Evolutionary conservation across 2,329 filamentous ascomycete species (phyloP).

Genomic region (Fusarium sp.): DNA sequence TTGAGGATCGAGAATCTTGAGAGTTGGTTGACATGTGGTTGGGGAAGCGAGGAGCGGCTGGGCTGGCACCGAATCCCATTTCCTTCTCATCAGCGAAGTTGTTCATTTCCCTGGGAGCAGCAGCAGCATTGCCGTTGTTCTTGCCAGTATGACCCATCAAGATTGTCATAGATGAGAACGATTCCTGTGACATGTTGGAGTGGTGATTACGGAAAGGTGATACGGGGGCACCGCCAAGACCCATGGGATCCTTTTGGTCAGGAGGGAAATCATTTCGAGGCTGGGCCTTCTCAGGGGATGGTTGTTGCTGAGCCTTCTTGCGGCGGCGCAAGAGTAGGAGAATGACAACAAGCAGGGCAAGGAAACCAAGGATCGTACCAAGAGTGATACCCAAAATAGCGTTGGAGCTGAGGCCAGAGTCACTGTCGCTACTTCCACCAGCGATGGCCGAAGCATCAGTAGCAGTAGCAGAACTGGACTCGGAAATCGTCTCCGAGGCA

Average conservation of each 20-base stretch:
- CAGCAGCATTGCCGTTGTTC: constrained; percentile 43
- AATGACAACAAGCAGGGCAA: constrained; percentile 76
- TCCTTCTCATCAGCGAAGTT: constrained; percentile 68
- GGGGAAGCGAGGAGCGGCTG: constrained; percentile 57
- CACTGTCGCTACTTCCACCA: constrained; percentile 43
- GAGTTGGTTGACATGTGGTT: constrained; percentile 67
- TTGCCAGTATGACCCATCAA: constrained; percentile 71
- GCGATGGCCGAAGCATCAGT: constrained; percentile 45
- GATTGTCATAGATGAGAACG: constrained; percentile 73
- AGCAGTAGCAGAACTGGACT: constrained; percentile 43
- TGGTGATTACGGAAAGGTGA: constrained; percentile 64
- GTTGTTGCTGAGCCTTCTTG: constrained; percentile 58
- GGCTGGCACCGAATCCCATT: constrained; percentile 62
- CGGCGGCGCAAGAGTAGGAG: constrained; percentile 68
- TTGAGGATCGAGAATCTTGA: constrained; percentile 69
- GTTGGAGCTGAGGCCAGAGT: constrained; percentile 56
- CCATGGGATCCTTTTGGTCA: constrained; percentile 69
- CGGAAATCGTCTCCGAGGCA: constrained; percentile 43
- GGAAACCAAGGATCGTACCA: constrained; percentile 81
- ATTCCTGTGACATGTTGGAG: constrained; percentile 65
- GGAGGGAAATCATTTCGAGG: constrained; percentile 55
- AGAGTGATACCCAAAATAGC: constrained; percentile 83
- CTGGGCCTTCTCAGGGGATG: constrained; percentile 57
- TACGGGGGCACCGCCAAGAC: constrained; percentile 59
- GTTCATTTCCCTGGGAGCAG: constrained; percentile 65